phyloP scores from a whole-genome alignment of 805 yeast species.

The Barnettozyma californica region DNA sequence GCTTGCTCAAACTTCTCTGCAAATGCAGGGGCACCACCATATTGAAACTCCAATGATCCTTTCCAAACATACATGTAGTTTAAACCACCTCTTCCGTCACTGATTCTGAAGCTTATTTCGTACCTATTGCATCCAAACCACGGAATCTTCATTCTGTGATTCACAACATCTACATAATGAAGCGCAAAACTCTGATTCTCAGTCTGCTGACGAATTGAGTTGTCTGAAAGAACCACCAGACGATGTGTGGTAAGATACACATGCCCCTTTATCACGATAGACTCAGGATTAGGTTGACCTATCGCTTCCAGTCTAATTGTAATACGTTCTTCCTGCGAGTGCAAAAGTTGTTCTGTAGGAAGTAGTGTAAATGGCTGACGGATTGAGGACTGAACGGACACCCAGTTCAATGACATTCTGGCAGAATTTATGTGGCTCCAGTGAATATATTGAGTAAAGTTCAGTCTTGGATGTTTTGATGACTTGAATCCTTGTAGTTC shows the following conservation, averaged over 20 bases:
- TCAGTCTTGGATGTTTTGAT: no score
- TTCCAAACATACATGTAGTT: conserved; percentile 34
- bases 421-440: not conserved
- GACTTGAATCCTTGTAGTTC: no score
- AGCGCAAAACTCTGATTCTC: conserved; percentile 33
- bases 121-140: conserved; percentile 53
- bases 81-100: conserved; percentile 29
- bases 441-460: no score
- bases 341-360: conserved; percentile 20
- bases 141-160: conserved; percentile 40
- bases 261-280: conserved; percentile 28
- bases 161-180: conserved; percentile 26
- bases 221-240: conserved; percentile 30
- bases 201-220: not conserved
- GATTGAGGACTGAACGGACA: conserved; percentile 13
- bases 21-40: conserved; percentile 44
- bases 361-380: conserved; percentile 23
- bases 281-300: conserved; percentile 21
- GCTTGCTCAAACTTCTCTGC: conserved; percentile 29
- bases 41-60: conserved; percentile 36
- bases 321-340: conserved; percentile 15
- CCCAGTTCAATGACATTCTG: conserved; percentile 29
- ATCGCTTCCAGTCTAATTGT: conserved; percentile 14
- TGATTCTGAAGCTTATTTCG: conserved; percentile 36
- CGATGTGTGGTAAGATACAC: conserved; percentile 38